Percentiles rank a stretch among this genome's conserved stretches.
Conservation (phyloP, 2,329 filamentous ascomycete genomes). For the Xylaria polymorpha region DNA sequence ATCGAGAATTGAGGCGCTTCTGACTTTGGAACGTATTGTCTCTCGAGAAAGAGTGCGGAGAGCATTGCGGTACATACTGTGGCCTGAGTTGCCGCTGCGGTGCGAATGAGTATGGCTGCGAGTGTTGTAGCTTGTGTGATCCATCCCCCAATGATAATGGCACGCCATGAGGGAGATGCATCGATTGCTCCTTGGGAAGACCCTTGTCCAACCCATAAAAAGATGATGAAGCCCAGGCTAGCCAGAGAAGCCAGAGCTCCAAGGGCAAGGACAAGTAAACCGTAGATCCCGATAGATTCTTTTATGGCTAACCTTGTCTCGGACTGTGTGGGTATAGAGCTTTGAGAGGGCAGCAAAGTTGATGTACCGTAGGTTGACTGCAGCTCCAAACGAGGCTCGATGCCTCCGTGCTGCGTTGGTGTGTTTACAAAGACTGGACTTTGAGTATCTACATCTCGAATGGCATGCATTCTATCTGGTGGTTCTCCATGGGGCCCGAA, state of each 20-base stretch:
- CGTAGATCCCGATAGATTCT: constrained; percentile 3
- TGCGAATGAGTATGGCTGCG: not conserved
- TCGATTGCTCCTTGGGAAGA: not conserved
- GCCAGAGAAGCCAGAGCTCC: not conserved
- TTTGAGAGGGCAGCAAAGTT: not conserved
- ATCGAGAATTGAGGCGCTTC: constrained; percentile 1
- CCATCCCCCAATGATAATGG: constrained; percentile 4
- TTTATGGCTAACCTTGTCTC: not conserved
- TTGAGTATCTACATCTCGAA: too few species aligned
- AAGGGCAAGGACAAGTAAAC: not conserved
- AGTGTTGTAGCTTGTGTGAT: constrained; percentile 12
- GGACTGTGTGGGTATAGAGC: not conserved
- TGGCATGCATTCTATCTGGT: too few species aligned
- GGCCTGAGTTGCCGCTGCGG: not conserved
- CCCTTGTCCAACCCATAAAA: constrained; percentile 8
- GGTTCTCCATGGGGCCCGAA: too few species aligned
- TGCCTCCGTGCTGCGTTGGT: not conserved
- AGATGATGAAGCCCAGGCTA: constrained; percentile 3
- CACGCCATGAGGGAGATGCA: not conserved
- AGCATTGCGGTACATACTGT: constrained; percentile 11
- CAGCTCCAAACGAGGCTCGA: not conserved
- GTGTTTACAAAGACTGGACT: too few species aligned
- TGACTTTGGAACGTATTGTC: not conserved
- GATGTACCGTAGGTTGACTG: not conserved
- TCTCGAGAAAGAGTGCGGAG: constrained; percentile 8